Conservation (phyloP, 257 asterid species). For the Solanum piurae region DNA sequence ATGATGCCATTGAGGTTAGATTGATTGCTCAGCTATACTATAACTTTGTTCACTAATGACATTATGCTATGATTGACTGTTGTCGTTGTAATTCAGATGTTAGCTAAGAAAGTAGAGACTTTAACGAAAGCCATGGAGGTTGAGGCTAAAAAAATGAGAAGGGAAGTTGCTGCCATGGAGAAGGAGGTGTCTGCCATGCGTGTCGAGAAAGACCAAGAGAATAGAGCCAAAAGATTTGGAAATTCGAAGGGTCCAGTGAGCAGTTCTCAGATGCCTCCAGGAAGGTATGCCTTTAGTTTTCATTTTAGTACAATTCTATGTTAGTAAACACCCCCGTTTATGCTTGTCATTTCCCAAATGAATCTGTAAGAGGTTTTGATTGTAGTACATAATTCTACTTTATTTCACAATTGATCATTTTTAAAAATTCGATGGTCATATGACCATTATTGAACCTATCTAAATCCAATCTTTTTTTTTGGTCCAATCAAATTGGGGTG, state of each 20-base stretch:
- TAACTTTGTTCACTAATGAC: not conserved
- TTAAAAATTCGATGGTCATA: not conserved
- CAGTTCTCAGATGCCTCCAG: constrained; percentile 64
- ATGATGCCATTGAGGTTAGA: constrained; percentile 87
- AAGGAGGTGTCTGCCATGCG: constrained; percentile 98
- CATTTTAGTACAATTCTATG: not conserved
- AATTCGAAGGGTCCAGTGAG: constrained; percentile 50
- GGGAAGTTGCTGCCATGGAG: constrained; percentile 98
- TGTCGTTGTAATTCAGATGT: constrained; percentile 37
- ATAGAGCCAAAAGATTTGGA: constrained; percentile 54
- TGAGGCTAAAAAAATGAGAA: constrained; percentile 95
- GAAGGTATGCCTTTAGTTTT: constrained; percentile 41
- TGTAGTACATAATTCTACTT: not conserved
- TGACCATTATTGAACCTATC: not conserved
- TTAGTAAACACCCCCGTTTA: not conserved
- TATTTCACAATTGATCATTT: not conserved
- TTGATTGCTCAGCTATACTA: not conserved
- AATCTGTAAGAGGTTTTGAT: not conserved
- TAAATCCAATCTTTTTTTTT: not conserved
- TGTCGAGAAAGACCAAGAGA: constrained; percentile 83
- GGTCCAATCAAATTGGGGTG: not conserved
- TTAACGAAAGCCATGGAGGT: constrained; percentile 95
- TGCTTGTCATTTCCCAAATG: not conserved
- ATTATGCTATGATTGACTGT: not conserved
- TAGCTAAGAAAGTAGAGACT: constrained; percentile 93